These are phyloP conservation scores for Chernovozyma sophiae-reginae DNA, from an alignment of 1,139 yeast species.

Conservation along the genomic window DNA sequence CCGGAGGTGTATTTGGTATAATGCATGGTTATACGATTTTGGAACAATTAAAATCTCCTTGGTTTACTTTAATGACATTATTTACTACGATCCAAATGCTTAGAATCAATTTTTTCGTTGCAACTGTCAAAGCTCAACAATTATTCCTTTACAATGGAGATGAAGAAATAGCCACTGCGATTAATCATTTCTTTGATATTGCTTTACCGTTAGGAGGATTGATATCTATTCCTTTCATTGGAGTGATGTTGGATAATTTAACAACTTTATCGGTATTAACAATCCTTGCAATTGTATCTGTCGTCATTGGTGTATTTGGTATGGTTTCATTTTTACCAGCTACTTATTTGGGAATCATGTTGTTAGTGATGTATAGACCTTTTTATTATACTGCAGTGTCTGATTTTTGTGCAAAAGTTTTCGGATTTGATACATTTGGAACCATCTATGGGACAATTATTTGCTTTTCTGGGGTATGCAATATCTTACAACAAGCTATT, in stretches of 20 bases:
- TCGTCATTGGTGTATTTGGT: conserved; percentile 66
- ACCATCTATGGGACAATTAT: conserved; percentile 45
- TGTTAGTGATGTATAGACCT: conserved; percentile 84
- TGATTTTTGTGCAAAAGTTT: conserved; percentile 45
- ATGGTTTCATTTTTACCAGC: conserved; percentile 49
- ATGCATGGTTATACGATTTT: conserved; percentile 63
- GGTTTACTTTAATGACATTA: conserved; percentile 74
- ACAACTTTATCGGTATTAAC: conserved; percentile 57
- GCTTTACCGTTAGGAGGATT: conserved; percentile 88
- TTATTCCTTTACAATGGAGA: conserved; percentile 53
- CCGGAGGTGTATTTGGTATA: conserved; percentile 83
- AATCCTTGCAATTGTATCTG: conserved; percentile 51
- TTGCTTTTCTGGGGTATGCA: conserved; percentile 37
- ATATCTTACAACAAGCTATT: conserved; percentile 34
- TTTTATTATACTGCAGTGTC: conserved; percentile 46
- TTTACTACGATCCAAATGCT: conserved; percentile 87
- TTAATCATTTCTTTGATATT: conserved; percentile 75
- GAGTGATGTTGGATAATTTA: conserved; percentile 71
- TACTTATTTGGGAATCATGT: conserved; percentile 58
- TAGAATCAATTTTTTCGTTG: conserved; percentile 86
- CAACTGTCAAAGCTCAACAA: conserved; percentile 80
- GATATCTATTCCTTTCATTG: conserved; percentile 80
- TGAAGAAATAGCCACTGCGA: conserved; percentile 47
- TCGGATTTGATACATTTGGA: conserved; percentile 47
- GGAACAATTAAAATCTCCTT: conserved; percentile 66